Base-by-base conservation (phyloP, 2,329 filamentous ascomycete genomes). In the Penicillium brevicompactum region DNA sequence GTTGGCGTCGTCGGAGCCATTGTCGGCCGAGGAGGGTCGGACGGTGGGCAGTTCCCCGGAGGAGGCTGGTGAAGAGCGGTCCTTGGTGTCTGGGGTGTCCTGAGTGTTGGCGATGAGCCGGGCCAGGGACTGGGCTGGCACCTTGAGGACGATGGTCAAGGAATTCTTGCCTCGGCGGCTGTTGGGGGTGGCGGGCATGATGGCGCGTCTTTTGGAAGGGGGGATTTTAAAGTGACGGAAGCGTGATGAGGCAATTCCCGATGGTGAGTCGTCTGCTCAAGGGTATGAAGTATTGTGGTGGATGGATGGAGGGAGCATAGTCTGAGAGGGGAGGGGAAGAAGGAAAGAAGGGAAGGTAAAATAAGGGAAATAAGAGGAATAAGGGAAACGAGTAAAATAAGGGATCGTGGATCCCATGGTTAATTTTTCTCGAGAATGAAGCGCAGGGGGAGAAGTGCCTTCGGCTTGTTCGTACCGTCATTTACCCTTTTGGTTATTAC, bases 1-100 rank as follows among this genome's bases (percentile, higher is more conserved):
- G 34, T 64, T 73, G 18, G 72, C 74, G 14, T 71, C 69, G 59
- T 77, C 74, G 30, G 74, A 76, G 18, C 67, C 74, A 61, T 73
- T 73, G 61, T 77, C 76, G 32, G 72, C 69, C 6, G 74, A 76
- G 5, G 74, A 72, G 11, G 69, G 64, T 40, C 74, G 72, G 37
- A 68, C 61, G 1, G 62, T 58, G n/a, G 67, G 66, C 34, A 72
- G 69, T 32, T 71, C 70, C 13, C 70, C 63, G 16, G 71, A 72
- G 13, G 70, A 70, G 13, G 75, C 69, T 14, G 74, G 71, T 10
- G 76, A 75, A 37, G 72, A 67, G 9, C 67, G 65, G 40, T 72
- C 68, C 30, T 66, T 63, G 5, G 4, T 8, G 5, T 41, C 38
- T 41, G 38, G 38, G 16, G 38, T 41, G 40, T 57, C 53, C 57